Percentiles rank a stretch among this genome's conserved stretches.
Conservation (phyloP, 2,329 filamentous ascomycete species). For the Phyllosticta citribraziliensis region DNA sequence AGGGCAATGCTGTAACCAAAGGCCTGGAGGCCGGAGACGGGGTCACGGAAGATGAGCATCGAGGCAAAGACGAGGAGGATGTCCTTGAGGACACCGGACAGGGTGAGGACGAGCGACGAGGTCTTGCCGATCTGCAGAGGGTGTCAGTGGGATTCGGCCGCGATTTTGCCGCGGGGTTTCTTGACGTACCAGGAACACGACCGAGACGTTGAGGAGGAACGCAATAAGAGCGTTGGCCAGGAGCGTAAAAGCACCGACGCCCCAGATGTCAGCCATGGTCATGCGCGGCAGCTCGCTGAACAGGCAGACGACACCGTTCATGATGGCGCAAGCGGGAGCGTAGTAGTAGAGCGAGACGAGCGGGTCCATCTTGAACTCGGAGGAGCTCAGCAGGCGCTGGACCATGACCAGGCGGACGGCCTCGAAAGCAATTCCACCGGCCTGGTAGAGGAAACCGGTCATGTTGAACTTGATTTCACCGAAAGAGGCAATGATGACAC, state of each 20-base stretch:
- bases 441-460: constrained; percentile 69
- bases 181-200: constrained; percentile 67
- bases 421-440: constrained; percentile 70
- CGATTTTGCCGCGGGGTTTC: neutral
- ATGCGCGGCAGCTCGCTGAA: constrained; percentile 64
- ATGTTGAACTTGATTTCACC: constrained; percentile 92
- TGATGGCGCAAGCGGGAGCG: constrained; percentile 70
- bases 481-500: constrained; percentile 87
- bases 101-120: constrained; percentile 74
- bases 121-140: constrained; percentile 68
- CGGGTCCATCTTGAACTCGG: constrained; percentile 88
- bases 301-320: constrained; percentile 67
- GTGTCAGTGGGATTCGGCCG: constrained; percentile 11
- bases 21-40: constrained; percentile 64
- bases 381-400: constrained; percentile 68
- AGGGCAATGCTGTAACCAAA: constrained; percentile 78
- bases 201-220: constrained; percentile 74
- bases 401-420: constrained; percentile 77
- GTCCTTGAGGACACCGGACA: constrained; percentile 82
- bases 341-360: constrained; percentile 86
- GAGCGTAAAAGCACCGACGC: constrained; percentile 63
- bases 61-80: constrained; percentile 71
- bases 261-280: constrained; percentile 59
- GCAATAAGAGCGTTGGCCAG: constrained; percentile 68
- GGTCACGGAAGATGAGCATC: constrained; percentile 72